Evolutionary conservation across 225 moss, liverwort and hornwort species (phyloP).

Genomic region (Pseudoscleropodium purum): DNA sequence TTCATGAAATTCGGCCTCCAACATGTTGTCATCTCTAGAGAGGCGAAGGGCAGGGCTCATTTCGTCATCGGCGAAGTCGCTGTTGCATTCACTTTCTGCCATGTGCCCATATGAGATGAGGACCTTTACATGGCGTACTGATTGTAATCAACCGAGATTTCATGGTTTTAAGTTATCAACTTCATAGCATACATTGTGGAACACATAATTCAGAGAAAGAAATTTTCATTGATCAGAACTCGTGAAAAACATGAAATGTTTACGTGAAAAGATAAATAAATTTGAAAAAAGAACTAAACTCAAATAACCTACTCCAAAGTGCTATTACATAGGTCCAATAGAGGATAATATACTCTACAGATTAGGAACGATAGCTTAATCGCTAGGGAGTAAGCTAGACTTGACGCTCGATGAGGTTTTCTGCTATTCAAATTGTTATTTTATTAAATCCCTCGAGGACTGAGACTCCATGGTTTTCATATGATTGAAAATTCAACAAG

Average conservation of each 20-base stretch:
- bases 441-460: not conserved
- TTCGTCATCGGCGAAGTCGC: conserved; percentile 46
- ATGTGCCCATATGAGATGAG: not conserved
- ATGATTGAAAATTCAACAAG: not conserved
- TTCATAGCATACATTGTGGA: not conserved
- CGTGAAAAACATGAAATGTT: not conserved
- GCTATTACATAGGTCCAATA: no score
- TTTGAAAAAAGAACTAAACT: not conserved
- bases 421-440: not conserved
- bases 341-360: not conserved
- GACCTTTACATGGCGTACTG: not conserved
- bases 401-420: not conserved
- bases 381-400: not conserved
- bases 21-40: not conserved
- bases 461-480: not conserved
- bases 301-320: not conserved
- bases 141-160: not conserved
- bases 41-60: conserved; percentile 22
- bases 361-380: not conserved
- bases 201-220: not conserved
- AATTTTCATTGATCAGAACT: no score
- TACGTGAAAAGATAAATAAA: not conserved
- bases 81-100: conserved; percentile 32
- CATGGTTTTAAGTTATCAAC: not conserved
- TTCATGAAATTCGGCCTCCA: not conserved